Base-by-base conservation (phyloP, 1,284 basidiomycete species). In the Ceratobasidium sp. region DNA sequence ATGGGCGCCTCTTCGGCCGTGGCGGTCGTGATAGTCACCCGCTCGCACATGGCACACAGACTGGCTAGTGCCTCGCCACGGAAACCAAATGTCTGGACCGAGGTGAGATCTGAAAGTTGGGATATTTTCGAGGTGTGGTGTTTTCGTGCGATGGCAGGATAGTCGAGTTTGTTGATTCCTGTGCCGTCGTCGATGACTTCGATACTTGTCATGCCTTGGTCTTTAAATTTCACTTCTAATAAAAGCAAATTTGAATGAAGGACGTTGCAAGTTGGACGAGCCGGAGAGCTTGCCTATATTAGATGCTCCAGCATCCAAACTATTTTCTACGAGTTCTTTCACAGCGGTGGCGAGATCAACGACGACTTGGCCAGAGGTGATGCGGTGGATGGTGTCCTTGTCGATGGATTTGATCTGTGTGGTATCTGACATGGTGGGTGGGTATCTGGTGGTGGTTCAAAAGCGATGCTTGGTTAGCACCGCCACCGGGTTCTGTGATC, bases 271-370 rank as follows among this genome's bases (percentile, higher is more conserved):
- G 27, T 22, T 56, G 34, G 19, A 22, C 39, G 59, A 39, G 54
- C 4, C n/a, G 62, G 13, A 43, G 41, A 22, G n/a, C 89, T 65
- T 63, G 93, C 96, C 95, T 64, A 99, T 90, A 77, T 84, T 90
- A 0, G 93, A 95, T 0, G 96, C 94, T 0, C 92, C 92, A 0
- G 97, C 96, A 81, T 99, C 98, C 34, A 98, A 84, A 74, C 94
- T 94, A 81, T 99, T 99, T 83, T 99, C 98, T 1, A 99, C 88
- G 1, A 99, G 88, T 81, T 99, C 98, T 81, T 99, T 99, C 73
- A 99, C 91, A 0, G 95, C 95, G 0, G 91, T 93, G 80, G 96
- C 95, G 0, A 99, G 87, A 81, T 98, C 96, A 37, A 97, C 87
- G 0, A 99, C 92, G 39, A 99, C 97, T 81, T 99, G 98, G 0